Base-by-base conservation (phyloP, 2,329 filamentous ascomycete genomes). In the Diaporthe capsici region DNA sequence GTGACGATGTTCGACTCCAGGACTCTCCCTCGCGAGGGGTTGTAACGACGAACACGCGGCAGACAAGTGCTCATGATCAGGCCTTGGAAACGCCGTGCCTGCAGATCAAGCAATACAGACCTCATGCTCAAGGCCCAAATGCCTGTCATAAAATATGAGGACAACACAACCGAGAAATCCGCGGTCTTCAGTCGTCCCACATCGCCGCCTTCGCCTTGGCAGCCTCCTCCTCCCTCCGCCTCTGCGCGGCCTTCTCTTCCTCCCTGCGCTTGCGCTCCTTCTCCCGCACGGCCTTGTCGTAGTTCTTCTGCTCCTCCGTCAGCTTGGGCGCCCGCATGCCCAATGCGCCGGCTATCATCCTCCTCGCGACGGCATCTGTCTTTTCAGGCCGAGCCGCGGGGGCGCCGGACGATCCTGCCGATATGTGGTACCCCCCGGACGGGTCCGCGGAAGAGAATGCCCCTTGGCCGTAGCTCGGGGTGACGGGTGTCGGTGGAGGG, bases 251-350 rank as follows among this genome's bases (percentile, higher is more conserved):
- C 81, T 88, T 92, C 83, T 96, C 94, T 80, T 91, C 90, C 75
- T 96, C 94, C 76, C 92, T 87, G 79, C 91, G 90, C 87, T 92
- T 95, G 80, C 92, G 92, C 88, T 98, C 96, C 85, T 96, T 94
- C 84, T 98, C 94, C 80, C 93, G 92, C 76, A 97, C 87, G 1
- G 94, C 93, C 79, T 89, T 91, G 81, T 98, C 96, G 83, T 97
- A 98, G 72, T 95, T 94, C 80, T 89, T 90, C 88, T 98, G 94
- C 85, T 98, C 96, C 77, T 97, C 95, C 1, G 95, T 98, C 83
- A 93, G 90, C 86, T 91, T 93, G 44, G 95, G 95, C 47, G 93
- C 92, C 81, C 92, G 92, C 73, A 98, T 90, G 0, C 97, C 97
- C 78, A 98, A 86, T 0, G 94, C 95, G 4, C 94, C 94, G 0